phyloP scores from a whole-genome alignment of 2,329 filamentous ascomycete species.

The Phaeosphaeria sp. region DNA sequence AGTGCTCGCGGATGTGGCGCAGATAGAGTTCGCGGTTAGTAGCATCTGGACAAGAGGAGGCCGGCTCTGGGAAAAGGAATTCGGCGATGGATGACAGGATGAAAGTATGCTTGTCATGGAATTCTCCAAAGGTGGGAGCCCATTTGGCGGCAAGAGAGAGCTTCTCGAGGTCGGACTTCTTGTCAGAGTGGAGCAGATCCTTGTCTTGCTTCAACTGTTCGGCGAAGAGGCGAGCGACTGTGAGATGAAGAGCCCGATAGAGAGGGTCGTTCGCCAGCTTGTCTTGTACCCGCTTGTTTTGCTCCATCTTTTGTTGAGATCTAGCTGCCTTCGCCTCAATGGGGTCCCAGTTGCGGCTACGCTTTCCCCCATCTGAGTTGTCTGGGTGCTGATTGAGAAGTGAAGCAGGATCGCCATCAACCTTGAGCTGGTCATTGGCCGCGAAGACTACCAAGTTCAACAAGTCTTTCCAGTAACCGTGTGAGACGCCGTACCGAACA shows the following conservation, averaged over 20 bases:
- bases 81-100: slow-evolving; percentile 65
- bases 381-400: slow-evolving; percentile 51
- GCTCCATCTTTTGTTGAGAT: slow-evolving; percentile 45
- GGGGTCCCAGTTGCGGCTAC: slow-evolving; percentile 27
- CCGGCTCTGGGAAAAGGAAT: slow-evolving; percentile 54
- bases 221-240: slow-evolving; percentile 63
- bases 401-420: slow-evolving; percentile 46
- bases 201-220: slow-evolving; percentile 60
- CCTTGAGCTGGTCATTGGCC: slow-evolving; percentile 56
- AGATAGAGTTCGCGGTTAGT: slow-evolving; percentile 59
- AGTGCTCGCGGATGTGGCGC: slow-evolving; percentile 60
- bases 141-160: slow-evolving; percentile 67
- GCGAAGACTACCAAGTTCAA: slow-evolving; percentile 63
- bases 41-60: slow-evolving; percentile 38
- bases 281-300: slow-evolving; percentile 52
- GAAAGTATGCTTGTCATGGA: slow-evolving; percentile 66
- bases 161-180: slow-evolving; percentile 50
- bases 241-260: slow-evolving; percentile 61
- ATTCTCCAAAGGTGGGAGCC: slow-evolving; percentile 62
- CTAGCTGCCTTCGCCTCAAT: slow-evolving; percentile 27
- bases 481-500: slow-evolving; percentile 53
- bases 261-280: slow-evolving; percentile 54
- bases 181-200: slow-evolving; percentile 48
- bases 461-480: slow-evolving; percentile 69
- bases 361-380: slow-evolving; percentile 23